Evolutionary conservation across 345 rosid genomes (phyloP), one percentile per base, ranked within the genome.

Genomic region (Aegle marmelos): DNA sequence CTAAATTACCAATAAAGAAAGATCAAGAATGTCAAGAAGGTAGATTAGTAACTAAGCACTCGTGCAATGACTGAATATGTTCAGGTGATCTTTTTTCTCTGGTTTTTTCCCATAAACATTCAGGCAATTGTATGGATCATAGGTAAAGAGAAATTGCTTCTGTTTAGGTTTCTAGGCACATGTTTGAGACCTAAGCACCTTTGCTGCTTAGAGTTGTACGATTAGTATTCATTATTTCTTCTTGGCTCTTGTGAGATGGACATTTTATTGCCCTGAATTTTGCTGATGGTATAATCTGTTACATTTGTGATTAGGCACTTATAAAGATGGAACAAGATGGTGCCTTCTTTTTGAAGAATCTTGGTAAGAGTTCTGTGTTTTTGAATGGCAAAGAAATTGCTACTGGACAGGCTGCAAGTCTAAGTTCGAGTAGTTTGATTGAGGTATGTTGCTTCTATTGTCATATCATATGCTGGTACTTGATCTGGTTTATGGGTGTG

Each of bases 311-410:
- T 36, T 79, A 93, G 96, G 98, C 96, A 27, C 69, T 90, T 69
- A 83, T 93, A 73, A 91, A 81, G 86, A 82, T 93, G 88, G 92
- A 88, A 73, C 74, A 79, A 73, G 76, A 89, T 68, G 93, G 94
- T 65, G 88, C 90, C 34, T 90, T 93, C 85, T 50, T 79, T 71
- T 66, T 91, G 76, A 89, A 83, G 87, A 93, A 93, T 85, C 89
- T 93, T 31, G 94, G 93, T 65, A 91, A 84, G 87, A 80, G 72
- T 80, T 79, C 85, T 21, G 65, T 93, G 24, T 83, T 78, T 79
- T 68, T 91, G 77, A 86, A 93, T 74, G 93, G 94, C 50, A 82
- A 81, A 84, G 91, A 83, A 86, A 74, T 93, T 73, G 53, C 64
- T 39, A 76, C 77, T 11, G 90, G 90, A 75, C 87, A 84, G 83